Percentiles rank a stretch among this genome's conserved stretches.
Evolutionary conservation across 2,329 filamentous ascomycete genomes (phyloP).

Genomic region (Tricladium varicosporioides): DNA sequence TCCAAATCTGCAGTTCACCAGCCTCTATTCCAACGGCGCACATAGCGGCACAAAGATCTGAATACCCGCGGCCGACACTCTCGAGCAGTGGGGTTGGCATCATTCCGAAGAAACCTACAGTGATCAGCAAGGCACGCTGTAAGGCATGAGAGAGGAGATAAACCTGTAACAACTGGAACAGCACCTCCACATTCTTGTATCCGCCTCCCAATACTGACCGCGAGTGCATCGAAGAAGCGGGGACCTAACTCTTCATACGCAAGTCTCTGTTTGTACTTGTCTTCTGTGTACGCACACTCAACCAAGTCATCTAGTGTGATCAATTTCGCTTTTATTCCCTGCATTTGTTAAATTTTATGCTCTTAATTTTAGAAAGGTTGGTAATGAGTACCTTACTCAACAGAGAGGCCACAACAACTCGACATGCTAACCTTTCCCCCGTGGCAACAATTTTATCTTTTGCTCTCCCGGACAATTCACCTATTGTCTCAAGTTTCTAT

Average conservation of each 20-base stretch:
- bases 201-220: constrained; percentile 1
- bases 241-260: constrained; percentile 10
- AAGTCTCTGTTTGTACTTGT: constrained; percentile 1
- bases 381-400: constrained; percentile 25
- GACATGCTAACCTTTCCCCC: constrained; percentile 36
- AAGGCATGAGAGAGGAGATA: not conserved
- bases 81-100: constrained; percentile 65
- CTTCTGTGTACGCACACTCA: not conserved
- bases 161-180: constrained; percentile 14
- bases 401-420: constrained; percentile 33
- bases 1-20: constrained; percentile 69
- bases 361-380: not conserved
- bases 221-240: constrained; percentile 8
- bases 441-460: constrained; percentile 51
- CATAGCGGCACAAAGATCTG: constrained; percentile 68
- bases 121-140: not conserved
- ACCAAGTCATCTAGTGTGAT: constrained; percentile 11
- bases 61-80: constrained; percentile 67
- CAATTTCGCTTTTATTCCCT: constrained; percentile 11
- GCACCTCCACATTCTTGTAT: constrained; percentile 8
- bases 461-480: constrained; percentile 48
- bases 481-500: constrained; percentile 35
- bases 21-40: constrained; percentile 64
- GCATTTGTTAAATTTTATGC: not conserved
- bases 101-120: constrained; percentile 65